phyloP scores from a whole-genome alignment of 202 grass and related monocot genomes.

The Schoenoplectus tabernaemontani region DNA sequence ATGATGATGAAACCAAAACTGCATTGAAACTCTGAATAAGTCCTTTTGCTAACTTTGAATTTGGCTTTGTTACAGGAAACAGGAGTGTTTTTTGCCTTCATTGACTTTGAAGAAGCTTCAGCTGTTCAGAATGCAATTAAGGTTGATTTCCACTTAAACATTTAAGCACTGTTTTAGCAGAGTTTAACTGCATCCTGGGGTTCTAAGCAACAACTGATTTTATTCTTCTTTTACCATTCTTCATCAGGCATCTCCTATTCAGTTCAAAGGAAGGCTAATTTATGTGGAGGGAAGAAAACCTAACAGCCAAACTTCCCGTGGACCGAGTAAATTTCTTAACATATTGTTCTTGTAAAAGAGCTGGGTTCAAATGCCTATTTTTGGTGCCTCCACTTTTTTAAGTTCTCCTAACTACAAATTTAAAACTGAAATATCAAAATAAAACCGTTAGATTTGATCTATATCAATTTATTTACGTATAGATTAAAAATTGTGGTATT shows the following conservation, averaged over 20 bases:
- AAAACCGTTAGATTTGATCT: too few species aligned
- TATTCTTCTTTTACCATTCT: background rate
- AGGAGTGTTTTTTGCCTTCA: constrained; percentile 77
- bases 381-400: too few species aligned
- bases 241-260: constrained; percentile 73
- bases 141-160: constrained; percentile 33
- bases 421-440: too few species aligned
- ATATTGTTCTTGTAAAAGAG: constrained; percentile 12
- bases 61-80: constrained; percentile 46
- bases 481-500: too few species aligned
- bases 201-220: background rate
- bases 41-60: constrained; percentile 20
- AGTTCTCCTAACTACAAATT: too few species aligned
- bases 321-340: constrained; percentile 48
- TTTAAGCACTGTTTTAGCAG: background rate
- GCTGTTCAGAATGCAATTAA: constrained; percentile 66
- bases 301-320: constrained; percentile 37
- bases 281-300: constrained; percentile 70
- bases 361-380: too few species aligned
- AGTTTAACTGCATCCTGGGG: background rate
- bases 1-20: background rate
- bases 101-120: constrained; percentile 67
- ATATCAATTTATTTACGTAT: too few species aligned
- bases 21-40: background rate
- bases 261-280: constrained; percentile 66